A percentile compares a stretch with the other conserved stretches of the same genome.
phyloP scores from a whole-genome alignment of 345 rosid genomes.

The Linum trigynum region DNA sequence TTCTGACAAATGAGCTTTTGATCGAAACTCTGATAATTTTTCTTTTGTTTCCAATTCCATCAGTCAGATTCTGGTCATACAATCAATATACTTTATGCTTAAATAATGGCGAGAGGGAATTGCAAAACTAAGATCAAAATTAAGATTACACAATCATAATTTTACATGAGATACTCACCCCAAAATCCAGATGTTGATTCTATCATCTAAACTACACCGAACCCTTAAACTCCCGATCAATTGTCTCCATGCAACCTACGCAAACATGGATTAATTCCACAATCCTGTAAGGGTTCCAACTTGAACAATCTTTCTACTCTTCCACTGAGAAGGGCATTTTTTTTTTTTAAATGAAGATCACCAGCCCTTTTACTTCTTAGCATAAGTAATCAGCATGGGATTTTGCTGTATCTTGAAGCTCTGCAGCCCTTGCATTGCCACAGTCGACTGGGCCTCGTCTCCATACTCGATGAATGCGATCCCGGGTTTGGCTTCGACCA shows the following conservation, averaged over 20 bases:
- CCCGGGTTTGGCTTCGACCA: constrained; percentile 94
- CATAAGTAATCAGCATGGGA: constrained; percentile 75
- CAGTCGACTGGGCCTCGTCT: constrained; percentile 82
- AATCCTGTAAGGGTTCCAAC: not conserved
- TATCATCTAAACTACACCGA: not conserved
- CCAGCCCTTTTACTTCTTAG: constrained; percentile 57
- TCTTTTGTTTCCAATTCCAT: too few relatives aligned
- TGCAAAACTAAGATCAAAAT: not conserved
- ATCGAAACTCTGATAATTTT: too few relatives aligned
- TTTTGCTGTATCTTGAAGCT: constrained; percentile 68
- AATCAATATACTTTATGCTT: not conserved
- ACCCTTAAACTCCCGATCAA: not conserved
- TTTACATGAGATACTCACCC: not conserved
- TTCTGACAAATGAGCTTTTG: too few relatives aligned
- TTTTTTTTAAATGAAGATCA: not conserved
- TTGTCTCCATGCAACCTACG: not conserved
- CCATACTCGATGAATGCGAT: constrained; percentile 89
- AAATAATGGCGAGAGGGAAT: not conserved
- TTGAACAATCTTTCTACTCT: not conserved
- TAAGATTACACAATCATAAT: not conserved
- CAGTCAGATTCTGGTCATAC: too few relatives aligned
- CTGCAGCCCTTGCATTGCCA: constrained; percentile 83
- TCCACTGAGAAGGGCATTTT: not conserved
- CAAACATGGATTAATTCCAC: not conserved
- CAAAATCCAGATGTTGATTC: too few relatives aligned